Percentiles rank a stretch among this genome's conserved stretches.
Evolutionary conservation across 768 basidiomycete genomes (phyloP).

Genomic region (Suillus occidentalis): DNA sequence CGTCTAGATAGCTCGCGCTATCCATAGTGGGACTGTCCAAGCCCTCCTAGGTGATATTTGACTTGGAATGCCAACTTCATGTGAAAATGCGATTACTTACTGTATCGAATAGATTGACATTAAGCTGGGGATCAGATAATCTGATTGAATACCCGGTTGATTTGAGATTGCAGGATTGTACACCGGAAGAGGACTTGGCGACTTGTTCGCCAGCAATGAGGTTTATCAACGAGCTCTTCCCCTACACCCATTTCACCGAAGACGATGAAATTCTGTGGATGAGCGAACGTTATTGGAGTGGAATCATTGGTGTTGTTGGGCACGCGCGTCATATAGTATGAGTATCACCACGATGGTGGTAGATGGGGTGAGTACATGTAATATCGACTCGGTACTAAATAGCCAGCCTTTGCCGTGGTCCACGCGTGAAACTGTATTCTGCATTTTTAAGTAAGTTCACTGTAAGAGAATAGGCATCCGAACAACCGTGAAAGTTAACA

Average conservation of each 20-base stretch:
- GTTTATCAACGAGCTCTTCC: slow-evolving; percentile 10
- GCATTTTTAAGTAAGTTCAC: neutral
- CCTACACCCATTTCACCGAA: slow-evolving; percentile 13
- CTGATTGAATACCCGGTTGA: neutral
- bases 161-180: slow-evolving; percentile 3
- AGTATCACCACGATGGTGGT: too few relatives aligned
- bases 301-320: neutral
- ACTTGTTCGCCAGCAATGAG: slow-evolving; percentile 6
- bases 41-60: slow-evolving; percentile 12
- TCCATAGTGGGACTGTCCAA: slow-evolving; percentile 30
- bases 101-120: neutral
- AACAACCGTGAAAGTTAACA: too few relatives aligned
- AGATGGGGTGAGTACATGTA: too few relatives aligned
- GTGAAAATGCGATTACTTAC: neutral
- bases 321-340: too few relatives aligned
- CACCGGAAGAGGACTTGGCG: slow-evolving; percentile 3
- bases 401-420: neutral
- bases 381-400: neutral
- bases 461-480: neutral
- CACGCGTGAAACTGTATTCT: too few relatives aligned
- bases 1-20: slow-evolving; percentile 21
- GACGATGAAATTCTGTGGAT: slow-evolving; percentile 6
- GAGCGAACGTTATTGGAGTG: neutral
- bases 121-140: neutral
- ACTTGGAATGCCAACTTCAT: neutral